Evolutionary conservation across 495 filamentous ascomycete species (phyloP).

Genomic region (Rusavskia elegans): DNA sequence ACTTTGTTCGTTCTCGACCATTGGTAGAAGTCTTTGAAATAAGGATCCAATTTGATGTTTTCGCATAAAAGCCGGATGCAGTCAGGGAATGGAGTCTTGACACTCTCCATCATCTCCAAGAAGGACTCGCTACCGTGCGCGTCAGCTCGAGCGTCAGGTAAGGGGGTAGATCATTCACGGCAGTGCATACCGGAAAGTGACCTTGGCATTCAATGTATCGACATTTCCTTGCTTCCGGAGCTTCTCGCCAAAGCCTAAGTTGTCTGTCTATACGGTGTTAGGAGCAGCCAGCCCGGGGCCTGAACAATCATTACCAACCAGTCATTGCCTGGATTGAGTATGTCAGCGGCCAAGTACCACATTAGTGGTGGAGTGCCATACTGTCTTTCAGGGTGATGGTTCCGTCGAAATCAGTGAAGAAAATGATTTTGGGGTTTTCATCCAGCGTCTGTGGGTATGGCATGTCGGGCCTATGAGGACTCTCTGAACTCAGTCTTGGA

Average conservation of each 20-base stretch:
- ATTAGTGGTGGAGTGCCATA: constrained; percentile 19
- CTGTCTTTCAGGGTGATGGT: constrained; percentile 84
- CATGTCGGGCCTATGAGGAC: constrained; percentile 3
- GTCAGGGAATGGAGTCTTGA: constrained; percentile 59
- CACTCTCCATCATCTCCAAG: constrained; percentile 67
- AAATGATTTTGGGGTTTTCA: constrained; percentile 68
- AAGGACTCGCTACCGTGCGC: constrained; percentile 47
- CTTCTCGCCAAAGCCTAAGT: constrained; percentile 61
- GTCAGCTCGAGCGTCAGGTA: neutral
- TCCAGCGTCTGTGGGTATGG: constrained; percentile 26
- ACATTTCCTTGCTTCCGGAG: constrained; percentile 49
- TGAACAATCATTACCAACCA: constrained; percentile 39
- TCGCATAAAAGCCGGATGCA: constrained; percentile 60
- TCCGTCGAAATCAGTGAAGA: constrained; percentile 96
- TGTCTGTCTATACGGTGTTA: constrained; percentile 51
- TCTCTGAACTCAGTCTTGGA: too few species aligned
- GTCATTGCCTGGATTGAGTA: constrained; percentile 53
- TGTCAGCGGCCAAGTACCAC: constrained; percentile 9
- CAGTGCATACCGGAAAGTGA: constrained; percentile 48
- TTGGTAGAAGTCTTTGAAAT: constrained; percentile 71
- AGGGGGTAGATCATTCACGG: neutral
- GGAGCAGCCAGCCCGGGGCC: neutral
- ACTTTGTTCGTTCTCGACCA: constrained; percentile 71
- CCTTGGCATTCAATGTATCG: constrained; percentile 49
- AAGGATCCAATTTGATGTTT: constrained; percentile 76